A percentile compares a stretch with the other conserved stretches of the same genome.
Conservation (phyloP, 2,329 filamentous ascomycete species). For the Xenosphaeropsis pyriputrescens region DNA sequence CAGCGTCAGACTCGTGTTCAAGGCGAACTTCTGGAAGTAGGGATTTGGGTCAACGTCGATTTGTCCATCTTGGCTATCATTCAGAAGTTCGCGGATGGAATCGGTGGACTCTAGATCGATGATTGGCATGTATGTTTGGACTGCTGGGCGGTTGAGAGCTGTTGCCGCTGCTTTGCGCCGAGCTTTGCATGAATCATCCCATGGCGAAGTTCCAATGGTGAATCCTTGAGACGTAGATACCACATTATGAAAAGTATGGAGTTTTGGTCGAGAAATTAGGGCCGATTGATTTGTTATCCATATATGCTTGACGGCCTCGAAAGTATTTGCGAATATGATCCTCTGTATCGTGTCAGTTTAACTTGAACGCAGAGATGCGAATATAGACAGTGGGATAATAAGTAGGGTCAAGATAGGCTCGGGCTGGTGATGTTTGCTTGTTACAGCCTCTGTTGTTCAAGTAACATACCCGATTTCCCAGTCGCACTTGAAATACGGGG, state of each 20-base stretch:
- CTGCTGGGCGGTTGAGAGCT: conserved; percentile 60
- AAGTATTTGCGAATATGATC: conserved; percentile 67
- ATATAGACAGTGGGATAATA: background rate
- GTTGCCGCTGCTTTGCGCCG: conserved; percentile 67
- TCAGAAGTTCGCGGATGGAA: conserved; percentile 57
- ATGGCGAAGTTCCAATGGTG: conserved; percentile 72
- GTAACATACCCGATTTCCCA: conserved; percentile 47
- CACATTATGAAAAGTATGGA: conserved; percentile 72
- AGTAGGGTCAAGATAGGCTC: background rate
- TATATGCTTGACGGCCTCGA: conserved; percentile 56
- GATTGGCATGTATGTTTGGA: conserved; percentile 70
- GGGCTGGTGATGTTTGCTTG: too few species aligned
- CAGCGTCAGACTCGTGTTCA: conserved; percentile 64
- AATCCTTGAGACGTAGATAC: conserved; percentile 65
- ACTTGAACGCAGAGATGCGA: background rate
- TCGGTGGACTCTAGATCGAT: conserved; percentile 62
- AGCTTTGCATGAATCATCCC: conserved; percentile 68
- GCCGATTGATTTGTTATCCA: conserved; percentile 71
- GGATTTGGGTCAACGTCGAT: conserved; percentile 55
- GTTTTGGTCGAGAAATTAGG: conserved; percentile 60
- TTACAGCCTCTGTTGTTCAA: too few species aligned
- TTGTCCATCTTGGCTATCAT: conserved; percentile 45
- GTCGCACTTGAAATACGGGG: conserved; percentile 48
- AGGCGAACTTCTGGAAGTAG: conserved; percentile 61
- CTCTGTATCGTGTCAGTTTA: conserved; percentile 24